Conservation (phyloP, 306 rosid genomes). For the Dryas octopetala region DNA sequence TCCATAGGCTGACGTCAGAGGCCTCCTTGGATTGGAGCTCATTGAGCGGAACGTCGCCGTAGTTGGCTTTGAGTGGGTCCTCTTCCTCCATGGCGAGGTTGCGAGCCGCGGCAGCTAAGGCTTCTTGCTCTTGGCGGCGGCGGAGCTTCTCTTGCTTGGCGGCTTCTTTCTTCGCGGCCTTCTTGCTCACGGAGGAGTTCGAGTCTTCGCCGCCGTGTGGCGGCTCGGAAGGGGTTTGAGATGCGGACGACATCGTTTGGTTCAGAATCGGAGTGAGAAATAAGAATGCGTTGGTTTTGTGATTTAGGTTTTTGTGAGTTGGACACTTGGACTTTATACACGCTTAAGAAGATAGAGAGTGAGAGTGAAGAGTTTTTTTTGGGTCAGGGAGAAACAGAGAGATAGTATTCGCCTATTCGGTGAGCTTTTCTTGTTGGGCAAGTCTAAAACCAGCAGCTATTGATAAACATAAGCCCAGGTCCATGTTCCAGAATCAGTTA, state of each 20-base stretch:
- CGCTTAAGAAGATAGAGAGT: no score
- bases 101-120: constrained; percentile 36
- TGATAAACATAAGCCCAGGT: no score
- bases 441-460: no score
- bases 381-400: no score
- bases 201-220: constrained; percentile 32
- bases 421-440: no score
- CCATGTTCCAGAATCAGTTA: no score
- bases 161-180: constrained; percentile 85
- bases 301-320: no score
- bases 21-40: constrained; percentile 65
- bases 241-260: constrained; percentile 1
- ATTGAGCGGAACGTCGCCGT: constrained; percentile 64
- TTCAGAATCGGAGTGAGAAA: background rate
- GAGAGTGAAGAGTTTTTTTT: no score
- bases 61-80: constrained; percentile 65
- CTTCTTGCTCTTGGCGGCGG: constrained; percentile 54
- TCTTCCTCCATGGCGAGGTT: constrained; percentile 48
- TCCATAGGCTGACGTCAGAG: constrained; percentile 48
- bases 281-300: no score
- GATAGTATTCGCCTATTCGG: no score
- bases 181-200: constrained; percentile 56
- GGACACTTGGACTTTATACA: no score
- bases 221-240: background rate
- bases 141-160: constrained; percentile 81